phyloP scores from a whole-genome alignment of 495 filamentous ascomycete species.

The Aspergillus funiculosus region DNA sequence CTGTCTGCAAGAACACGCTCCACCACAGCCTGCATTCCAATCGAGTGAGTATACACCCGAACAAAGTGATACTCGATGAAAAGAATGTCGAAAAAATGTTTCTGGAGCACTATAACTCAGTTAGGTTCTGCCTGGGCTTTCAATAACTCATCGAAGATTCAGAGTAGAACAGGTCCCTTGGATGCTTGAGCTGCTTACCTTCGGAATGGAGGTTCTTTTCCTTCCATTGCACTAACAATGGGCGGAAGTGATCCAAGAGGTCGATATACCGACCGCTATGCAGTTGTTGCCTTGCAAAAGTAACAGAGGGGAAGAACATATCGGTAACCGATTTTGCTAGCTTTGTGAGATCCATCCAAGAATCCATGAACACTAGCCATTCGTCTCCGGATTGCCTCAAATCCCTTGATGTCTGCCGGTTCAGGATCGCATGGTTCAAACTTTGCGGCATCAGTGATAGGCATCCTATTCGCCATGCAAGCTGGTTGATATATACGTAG shows the following conservation, averaged over 20 bases:
- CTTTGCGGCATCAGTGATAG: conserved; percentile 50
- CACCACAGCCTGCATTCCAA: conserved; percentile 52
- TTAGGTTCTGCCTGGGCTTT: not conserved
- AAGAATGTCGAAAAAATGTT: conserved; percentile 41
- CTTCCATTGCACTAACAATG: conserved; percentile 47
- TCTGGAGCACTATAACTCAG: conserved; percentile 30
- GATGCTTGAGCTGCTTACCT: conserved; percentile 24
- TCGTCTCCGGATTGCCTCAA: conserved; percentile 29
- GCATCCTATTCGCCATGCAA: conserved; percentile 49
- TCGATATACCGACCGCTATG: conserved; percentile 50
- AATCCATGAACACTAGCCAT: conserved; percentile 45
- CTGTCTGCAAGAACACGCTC: conserved; percentile 40
- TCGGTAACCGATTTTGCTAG: conserved; percentile 49
- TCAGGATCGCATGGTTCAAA: conserved; percentile 37
- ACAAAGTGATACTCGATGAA: conserved; percentile 53
- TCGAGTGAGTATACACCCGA: conserved; percentile 48
- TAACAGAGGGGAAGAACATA: conserved; percentile 48
- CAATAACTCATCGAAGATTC: no score
- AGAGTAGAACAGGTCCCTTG: no score
- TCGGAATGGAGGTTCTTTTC: conserved; percentile 42
- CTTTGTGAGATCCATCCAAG: conserved; percentile 50
- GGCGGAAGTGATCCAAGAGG: conserved; percentile 48
- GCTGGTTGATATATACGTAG: conserved; percentile 50
- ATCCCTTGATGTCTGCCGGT: conserved; percentile 28
- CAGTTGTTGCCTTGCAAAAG: conserved; percentile 46